These are phyloP conservation scores for Xerocomus cyaneibrunnescens DNA, from an alignment of 1,284 basidiomycete species.

Conservation along the genomic window DNA sequence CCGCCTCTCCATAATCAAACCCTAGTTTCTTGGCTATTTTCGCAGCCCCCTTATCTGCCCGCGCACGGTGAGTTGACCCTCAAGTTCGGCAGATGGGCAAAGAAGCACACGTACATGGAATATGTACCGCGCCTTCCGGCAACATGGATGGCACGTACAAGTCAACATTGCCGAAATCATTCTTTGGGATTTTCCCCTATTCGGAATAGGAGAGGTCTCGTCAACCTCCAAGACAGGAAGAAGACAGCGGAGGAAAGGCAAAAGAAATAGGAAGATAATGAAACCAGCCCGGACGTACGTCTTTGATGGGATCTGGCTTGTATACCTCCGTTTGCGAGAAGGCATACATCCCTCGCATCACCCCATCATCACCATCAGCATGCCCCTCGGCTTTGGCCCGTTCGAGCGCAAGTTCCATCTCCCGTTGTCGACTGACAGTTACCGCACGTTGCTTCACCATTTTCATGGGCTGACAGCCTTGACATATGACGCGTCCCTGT, in stretches of 20 bases:
- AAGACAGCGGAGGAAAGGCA: not conserved
- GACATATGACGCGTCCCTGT: slow-evolving; percentile 72
- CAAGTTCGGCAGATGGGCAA: slow-evolving; percentile 1
- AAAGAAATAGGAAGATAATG: slow-evolving; percentile 2
- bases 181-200: slow-evolving; percentile 91
- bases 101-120: slow-evolving; percentile 70
- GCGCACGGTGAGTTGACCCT: slow-evolving; percentile 7
- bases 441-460: slow-evolving; percentile 85
- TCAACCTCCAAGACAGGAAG: slow-evolving; percentile 12
- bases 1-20: slow-evolving; percentile 92
- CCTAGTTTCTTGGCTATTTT: slow-evolving; percentile 89
- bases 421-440: slow-evolving; percentile 81
- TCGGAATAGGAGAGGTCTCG: slow-evolving; percentile 9
- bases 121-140: slow-evolving; percentile 81
- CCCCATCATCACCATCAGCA: slow-evolving; percentile 49
- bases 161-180: slow-evolving; percentile 97
- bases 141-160: slow-evolving; percentile 95
- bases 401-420: slow-evolving; percentile 71
- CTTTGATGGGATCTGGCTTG: slow-evolving; percentile 73
- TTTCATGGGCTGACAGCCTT: slow-evolving; percentile 85
- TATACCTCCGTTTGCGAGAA: slow-evolving; percentile 86
- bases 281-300: slow-evolving; percentile 70
- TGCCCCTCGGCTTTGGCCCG: slow-evolving; percentile 40
- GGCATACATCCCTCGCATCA: slow-evolving; percentile 88
- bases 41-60: slow-evolving; percentile 78